Base-by-base conservation (phyloP, 163 green algal species). In the Scenedesmus sp. region DNA sequence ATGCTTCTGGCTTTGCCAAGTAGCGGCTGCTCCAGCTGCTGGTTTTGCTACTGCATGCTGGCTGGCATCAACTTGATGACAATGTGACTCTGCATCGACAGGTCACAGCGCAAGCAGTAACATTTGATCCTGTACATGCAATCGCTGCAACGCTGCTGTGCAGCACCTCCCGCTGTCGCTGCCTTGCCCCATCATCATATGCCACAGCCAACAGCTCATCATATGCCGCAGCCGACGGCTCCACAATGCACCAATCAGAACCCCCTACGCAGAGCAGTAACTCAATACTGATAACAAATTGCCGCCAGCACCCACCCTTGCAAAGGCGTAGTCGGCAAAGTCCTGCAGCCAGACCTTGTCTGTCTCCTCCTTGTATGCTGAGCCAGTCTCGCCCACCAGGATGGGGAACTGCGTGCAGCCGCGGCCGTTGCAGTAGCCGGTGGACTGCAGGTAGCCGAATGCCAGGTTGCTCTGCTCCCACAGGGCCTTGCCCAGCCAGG, bases 331-430 rank as follows among this genome's bases (percentile, higher is more conserved):
- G 10, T 86, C 66, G 16, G 92, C 85, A 89, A 94, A 93, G 85
- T 94, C 92, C 18, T 54, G 23, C 85, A 94, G 81, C 92, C 86
- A 93, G 23, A 62, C 16, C 56, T 84, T 89, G 92, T 94, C 92
- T 9, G 64, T 79, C 15, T 66, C 34, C 54, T 85, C 52, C 6
- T 79, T 56, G 67, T 90, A 93, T 23, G 60, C 59, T 3, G 84
- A 90, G 18, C 92, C 92, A 26, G 86, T 90, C 87, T 94, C 92
- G 15, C 92, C 89, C 73, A 93, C 59, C 6, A 93, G 18, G 9
- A 94, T 46, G 55, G 92, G 92, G 92, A 94, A 94, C 7, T 13
- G 46, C 15, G 57, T 82, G 90, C 90, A 86, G 6, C 16, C 73
- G 89, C 12, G 52, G n/a, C 16, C 10, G 66, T 54, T 15, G 67